phyloP scores from a whole-genome alignment of 2,329 filamentous ascomycete species.

The Fusarium phyllophilum region DNA sequence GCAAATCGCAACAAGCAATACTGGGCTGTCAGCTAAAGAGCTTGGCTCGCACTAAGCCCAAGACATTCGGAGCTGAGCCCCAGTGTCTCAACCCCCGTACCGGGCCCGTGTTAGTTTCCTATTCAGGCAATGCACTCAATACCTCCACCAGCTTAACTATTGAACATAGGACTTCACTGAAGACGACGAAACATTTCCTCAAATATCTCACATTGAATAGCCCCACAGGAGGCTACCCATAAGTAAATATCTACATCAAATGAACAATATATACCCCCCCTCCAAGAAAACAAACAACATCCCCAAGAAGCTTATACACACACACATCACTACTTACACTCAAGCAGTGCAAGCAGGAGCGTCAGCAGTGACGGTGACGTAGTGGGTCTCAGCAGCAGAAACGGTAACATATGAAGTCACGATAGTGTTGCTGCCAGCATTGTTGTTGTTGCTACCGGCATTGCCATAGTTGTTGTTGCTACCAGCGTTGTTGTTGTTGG shows the following conservation, averaged over 20 bases:
- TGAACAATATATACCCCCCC: conserved; percentile 5
- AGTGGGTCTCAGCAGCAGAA: background rate
- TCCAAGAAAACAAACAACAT: background rate
- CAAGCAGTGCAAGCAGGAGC: conserved; percentile 25
- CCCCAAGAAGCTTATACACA: background rate
- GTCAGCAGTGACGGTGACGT: conserved; percentile 26
- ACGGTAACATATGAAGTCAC: conserved; percentile 34
- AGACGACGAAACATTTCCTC: conserved; percentile 16
- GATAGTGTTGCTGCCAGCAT: conserved; percentile 4
- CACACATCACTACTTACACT: background rate
- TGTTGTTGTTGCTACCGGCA: background rate
- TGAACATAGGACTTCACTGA: background rate
- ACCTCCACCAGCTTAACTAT: background rate
- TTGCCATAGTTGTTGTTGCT: background rate
- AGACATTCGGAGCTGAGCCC: background rate
- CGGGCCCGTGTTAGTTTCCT: background rate
- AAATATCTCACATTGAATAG: conserved; percentile 44
- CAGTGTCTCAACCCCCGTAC: background rate
- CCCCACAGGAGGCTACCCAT: conserved; percentile 44
- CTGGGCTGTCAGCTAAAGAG: background rate
- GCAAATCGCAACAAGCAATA: background rate
- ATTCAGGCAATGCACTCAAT: background rate
- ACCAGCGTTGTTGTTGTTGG: background rate
- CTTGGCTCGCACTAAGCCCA: background rate
- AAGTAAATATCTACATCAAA: conserved; percentile 44